Conservation (phyloP, 371 early-diverging fungal species). For the Phascolomyces articulosus region DNA sequence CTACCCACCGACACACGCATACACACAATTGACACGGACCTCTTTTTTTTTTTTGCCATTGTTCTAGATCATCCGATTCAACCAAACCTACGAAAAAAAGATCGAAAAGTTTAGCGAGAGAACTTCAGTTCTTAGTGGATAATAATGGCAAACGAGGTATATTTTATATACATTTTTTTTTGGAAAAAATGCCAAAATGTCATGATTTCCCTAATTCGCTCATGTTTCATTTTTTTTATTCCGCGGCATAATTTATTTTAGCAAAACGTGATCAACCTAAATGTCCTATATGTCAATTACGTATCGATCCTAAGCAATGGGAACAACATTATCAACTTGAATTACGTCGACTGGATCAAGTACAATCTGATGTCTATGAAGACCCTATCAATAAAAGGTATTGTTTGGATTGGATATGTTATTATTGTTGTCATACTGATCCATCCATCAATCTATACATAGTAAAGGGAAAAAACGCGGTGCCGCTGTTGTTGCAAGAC, state of each 20-base stretch:
- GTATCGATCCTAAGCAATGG: slow-evolving; percentile 53
- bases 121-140: slow-evolving; percentile 38
- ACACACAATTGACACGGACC: not conserved
- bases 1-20: too few species aligned
- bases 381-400: slow-evolving; percentile 31
- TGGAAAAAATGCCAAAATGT: not conserved
- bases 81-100: slow-evolving; percentile 21
- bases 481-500: slow-evolving; percentile 58
- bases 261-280: slow-evolving; percentile 48
- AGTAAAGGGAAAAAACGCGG: slow-evolving; percentile 57
- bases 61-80: not conserved
- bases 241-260: slow-evolving; percentile 8
- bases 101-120: slow-evolving; percentile 30
- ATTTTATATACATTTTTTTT: not conserved
- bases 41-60: not conserved
- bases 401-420: too few species aligned
- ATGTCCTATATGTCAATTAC: slow-evolving; percentile 62
- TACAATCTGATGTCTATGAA: slow-evolving; percentile 35
- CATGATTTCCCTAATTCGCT: too few species aligned
- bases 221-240: slow-evolving; percentile 10
- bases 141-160: slow-evolving; percentile 47
- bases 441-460: slow-evolving; percentile 1
- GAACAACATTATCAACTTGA: slow-evolving; percentile 58
- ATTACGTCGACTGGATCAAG: slow-evolving; percentile 44
- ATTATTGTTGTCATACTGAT: too few species aligned